Percentiles rank a stretch among this genome's conserved stretches.
These are phyloP conservation scores for Croton setiger DNA, from an alignment of 441 rosid species.

Conservation along the genomic window DNA sequence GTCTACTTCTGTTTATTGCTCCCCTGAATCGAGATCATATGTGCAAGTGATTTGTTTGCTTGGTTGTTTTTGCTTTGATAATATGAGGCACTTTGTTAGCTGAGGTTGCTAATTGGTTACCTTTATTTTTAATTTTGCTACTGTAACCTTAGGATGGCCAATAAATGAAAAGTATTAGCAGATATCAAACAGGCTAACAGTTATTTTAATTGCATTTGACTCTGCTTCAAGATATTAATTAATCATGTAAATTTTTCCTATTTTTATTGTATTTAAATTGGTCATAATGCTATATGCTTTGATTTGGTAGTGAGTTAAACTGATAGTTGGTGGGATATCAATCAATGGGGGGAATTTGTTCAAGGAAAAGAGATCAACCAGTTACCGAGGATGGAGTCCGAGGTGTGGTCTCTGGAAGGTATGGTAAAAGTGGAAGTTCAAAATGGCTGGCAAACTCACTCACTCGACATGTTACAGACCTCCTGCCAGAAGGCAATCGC, in stretches of 20 bases:
- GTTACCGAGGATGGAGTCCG: conserved; percentile 45
- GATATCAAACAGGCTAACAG: background rate
- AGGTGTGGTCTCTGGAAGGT: conserved; percentile 49
- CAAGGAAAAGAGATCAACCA: conserved; percentile 70
- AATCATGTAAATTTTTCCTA: background rate
- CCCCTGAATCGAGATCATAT: background rate
- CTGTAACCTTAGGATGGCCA: background rate
- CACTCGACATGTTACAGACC: conserved; percentile 41
- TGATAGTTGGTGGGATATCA: conserved; percentile 5
- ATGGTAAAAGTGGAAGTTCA: conserved; percentile 64
- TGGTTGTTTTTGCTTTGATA: background rate
- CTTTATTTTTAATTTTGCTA: background rate
- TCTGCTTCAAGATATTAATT: background rate
- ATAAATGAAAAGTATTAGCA: background rate
- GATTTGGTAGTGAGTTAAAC: conserved; percentile 16
- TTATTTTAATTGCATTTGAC: background rate
- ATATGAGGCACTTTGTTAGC: background rate
- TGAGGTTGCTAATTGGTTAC: background rate
- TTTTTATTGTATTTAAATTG: background rate
- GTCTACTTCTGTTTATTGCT: background rate
- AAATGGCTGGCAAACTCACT: conserved; percentile 74
- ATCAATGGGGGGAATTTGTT: conserved; percentile 80
- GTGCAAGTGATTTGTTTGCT: background rate
- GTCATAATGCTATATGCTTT: background rate
- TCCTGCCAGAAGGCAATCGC: conserved; percentile 40